Conservation (phyloP, 345 rosid species). For the Syzygium aromaticum region DNA sequence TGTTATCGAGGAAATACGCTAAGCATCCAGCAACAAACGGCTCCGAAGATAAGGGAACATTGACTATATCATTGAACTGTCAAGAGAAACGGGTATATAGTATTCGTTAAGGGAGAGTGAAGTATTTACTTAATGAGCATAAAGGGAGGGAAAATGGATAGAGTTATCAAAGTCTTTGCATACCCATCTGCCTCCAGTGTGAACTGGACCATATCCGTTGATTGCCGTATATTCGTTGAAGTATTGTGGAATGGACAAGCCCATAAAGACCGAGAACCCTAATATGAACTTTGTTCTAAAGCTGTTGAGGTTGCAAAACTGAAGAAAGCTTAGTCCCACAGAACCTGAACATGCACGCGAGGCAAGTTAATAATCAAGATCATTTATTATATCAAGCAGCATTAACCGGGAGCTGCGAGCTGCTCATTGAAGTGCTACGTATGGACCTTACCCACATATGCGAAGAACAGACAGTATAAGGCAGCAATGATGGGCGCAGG, state of each 20-base stretch:
- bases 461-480: constrained; percentile 87
- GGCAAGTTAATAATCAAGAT: neutral
- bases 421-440: neutral
- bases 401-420: neutral
- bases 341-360: constrained; percentile 34
- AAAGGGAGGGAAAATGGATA: neutral
- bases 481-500: constrained; percentile 85
- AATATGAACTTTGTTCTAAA: constrained; percentile 75
- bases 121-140: neutral
- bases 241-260: constrained; percentile 89
- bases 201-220: constrained; percentile 84
- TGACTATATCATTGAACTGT: constrained; percentile 90
- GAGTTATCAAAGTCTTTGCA: constrained; percentile 2
- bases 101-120: neutral
- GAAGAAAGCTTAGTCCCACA: constrained; percentile 91
- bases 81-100: neutral
- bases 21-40: constrained; percentile 83
- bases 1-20: constrained; percentile 79
- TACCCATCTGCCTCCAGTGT: constrained; percentile 93
- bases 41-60: constrained; percentile 87
- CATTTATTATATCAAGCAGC: neutral
- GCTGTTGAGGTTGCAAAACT: constrained; percentile 93
- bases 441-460: constrained; percentile 71
- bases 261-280: constrained; percentile 87
- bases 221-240: constrained; percentile 87